phyloP scores from a whole-genome alignment of 768 basidiomycete genomes.

The Lactifluus echinatus region DNA sequence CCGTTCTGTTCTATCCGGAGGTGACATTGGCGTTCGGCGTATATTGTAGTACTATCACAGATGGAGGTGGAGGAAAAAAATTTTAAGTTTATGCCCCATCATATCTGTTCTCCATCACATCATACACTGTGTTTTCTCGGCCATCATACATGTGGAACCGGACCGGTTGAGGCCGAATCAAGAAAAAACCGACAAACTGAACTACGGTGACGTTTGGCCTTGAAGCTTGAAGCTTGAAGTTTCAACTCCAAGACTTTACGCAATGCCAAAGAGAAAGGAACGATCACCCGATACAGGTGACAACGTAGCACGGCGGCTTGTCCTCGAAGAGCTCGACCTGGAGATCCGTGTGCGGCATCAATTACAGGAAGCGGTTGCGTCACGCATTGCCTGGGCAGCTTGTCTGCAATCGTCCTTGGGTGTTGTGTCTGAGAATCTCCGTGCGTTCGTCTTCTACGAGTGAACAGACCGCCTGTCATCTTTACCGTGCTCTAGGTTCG shows the following conservation, averaged over 20 bases:
- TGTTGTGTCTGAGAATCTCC: slow-evolving; percentile 2
- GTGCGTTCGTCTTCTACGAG: not conserved
- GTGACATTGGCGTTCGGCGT: too few relatives aligned
- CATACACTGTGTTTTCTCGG: too few relatives aligned
- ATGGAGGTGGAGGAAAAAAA: too few relatives aligned
- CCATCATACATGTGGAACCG: too few relatives aligned
- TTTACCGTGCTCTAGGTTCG: not conserved
- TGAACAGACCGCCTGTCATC: not conserved
- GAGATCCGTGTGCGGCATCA: slow-evolving; percentile 37
- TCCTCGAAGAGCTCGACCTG: slow-evolving; percentile 36
- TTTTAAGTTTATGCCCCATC: too few relatives aligned
- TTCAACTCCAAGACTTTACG: not conserved
- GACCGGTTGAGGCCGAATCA: not conserved
- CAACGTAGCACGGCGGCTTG: slow-evolving; percentile 19
- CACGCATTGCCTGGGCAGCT: slow-evolving; percentile 40
- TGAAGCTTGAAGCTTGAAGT: not conserved
- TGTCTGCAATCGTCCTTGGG: slow-evolving; percentile 31
- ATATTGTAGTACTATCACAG: too few relatives aligned
- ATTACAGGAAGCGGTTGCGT: slow-evolving; percentile 34
- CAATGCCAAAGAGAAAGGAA: not conserved
- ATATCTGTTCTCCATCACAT: too few relatives aligned
- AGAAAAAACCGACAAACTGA: not conserved
- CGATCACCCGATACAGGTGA: not conserved
- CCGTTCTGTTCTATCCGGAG: not conserved
- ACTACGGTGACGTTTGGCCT: too few relatives aligned